Percentiles rank a stretch among this genome's conserved stretches.
These are phyloP conservation scores for Torulaspora pretoriensis DNA, from an alignment of 1,139 yeast species.

Conservation along the genomic window DNA sequence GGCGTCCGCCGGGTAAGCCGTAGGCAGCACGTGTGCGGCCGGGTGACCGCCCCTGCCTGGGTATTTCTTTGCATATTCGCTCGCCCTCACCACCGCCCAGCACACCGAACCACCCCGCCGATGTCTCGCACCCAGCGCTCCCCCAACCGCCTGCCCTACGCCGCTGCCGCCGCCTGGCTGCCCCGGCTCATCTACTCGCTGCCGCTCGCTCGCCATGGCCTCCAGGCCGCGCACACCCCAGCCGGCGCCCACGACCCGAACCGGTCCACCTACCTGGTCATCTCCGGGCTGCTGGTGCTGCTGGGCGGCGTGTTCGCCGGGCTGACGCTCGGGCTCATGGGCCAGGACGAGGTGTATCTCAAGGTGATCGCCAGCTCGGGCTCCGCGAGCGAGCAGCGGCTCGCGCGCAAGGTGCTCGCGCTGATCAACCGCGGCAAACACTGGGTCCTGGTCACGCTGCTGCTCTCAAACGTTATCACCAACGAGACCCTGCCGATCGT, in stretches of 20 bases:
- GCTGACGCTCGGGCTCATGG: constrained; percentile 90
- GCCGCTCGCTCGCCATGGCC: neutral
- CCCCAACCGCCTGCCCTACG: neutral
- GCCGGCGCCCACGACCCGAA: neutral
- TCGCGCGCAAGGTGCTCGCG: constrained; percentile 69
- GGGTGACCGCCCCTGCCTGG: too few species aligned
- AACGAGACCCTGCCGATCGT: constrained; percentile 95
- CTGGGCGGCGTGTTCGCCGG: constrained; percentile 98
- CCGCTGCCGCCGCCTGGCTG: neutral
- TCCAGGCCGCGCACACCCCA: neutral
- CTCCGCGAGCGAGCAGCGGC: constrained; percentile 52
- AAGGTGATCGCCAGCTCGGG: constrained; percentile 59
- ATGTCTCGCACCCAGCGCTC: neutral
- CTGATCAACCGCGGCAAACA: constrained; percentile 84
- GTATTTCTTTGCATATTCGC: too few species aligned
- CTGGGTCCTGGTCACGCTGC: constrained; percentile 92
- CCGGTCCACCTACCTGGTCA: constrained; percentile 32
- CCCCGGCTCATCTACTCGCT: constrained; percentile 6
- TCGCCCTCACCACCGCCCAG: neutral
- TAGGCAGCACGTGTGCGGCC: too few species aligned
- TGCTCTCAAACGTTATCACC: constrained; percentile 84
- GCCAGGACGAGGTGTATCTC: constrained; percentile 90
- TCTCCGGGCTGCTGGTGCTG: constrained; percentile 67
- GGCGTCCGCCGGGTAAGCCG: too few species aligned
- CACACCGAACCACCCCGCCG: neutral